Conservation (phyloP, 148 eudicot genomes). For the Amaranthus palmeri region DNA sequence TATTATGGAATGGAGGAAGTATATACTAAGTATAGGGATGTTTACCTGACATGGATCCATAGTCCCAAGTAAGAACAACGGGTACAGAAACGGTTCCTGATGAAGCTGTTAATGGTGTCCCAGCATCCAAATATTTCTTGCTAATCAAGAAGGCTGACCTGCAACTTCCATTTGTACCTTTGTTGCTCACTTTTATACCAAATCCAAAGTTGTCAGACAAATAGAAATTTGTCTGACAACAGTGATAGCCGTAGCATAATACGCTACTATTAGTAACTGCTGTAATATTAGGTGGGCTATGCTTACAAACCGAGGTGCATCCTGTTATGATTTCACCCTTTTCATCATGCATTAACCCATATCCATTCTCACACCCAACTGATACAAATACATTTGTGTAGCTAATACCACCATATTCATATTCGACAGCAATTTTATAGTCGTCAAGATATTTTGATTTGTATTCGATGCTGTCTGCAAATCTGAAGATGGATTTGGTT, state of each 20-base stretch:
- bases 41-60: neutral
- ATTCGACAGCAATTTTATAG: too few relatives aligned
- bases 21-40: too few relatives aligned
- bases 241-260: constrained; percentile 1
- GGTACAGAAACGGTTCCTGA: neutral
- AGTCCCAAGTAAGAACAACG: neutral
- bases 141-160: constrained; percentile 2
- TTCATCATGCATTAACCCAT: neutral
- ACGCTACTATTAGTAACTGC: neutral
- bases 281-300: neutral
- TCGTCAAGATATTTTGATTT: too few relatives aligned
- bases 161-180: neutral
- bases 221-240: neutral
- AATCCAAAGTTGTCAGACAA: too few relatives aligned
- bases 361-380: constrained; percentile 6
- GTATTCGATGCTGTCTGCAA: too few relatives aligned
- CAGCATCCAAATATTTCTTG: neutral
- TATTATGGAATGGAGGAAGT: too few relatives aligned
- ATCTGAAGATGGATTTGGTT: neutral
- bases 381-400: neutral
- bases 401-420: too few relatives aligned
- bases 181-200: neutral
- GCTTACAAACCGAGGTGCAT: constrained; percentile 9
- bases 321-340: neutral
- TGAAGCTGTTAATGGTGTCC: neutral